A percentile compares a stretch with the other conserved stretches of the same genome.
Evolutionary conservation across 1,284 basidiomycete species (phyloP).

Genomic region (Fomitopsis schrenkii): DNA sequence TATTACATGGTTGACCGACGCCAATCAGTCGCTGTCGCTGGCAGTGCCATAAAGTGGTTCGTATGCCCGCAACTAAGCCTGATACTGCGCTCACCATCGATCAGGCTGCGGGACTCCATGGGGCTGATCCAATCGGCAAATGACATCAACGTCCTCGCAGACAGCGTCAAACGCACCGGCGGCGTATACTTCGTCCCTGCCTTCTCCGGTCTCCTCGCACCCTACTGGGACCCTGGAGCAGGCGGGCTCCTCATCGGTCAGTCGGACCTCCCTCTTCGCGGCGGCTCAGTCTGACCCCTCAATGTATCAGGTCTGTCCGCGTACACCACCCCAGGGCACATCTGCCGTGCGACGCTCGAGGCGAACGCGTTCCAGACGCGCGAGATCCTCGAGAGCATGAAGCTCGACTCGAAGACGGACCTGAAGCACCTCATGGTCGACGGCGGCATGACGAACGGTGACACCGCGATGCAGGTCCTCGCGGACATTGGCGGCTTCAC

Average conservation of each 20-base stretch:
- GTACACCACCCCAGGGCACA: conserved; percentile 92
- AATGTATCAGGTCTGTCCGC: conserved; percentile 65
- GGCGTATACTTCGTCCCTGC: conserved; percentile 99
- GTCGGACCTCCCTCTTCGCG: conserved; percentile 5
- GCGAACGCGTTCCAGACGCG: conserved; percentile 89
- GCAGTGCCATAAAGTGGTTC: conserved; percentile 90
- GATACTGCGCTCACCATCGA: conserved; percentile 1
- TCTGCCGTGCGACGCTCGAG: conserved; percentile 92
- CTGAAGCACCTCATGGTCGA: conserved; percentile 89
- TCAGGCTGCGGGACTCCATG: conserved; percentile 86
- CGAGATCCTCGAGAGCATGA: conserved; percentile 93
- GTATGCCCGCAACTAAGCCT: conserved; percentile 5
- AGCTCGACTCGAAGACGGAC: conserved; percentile 72
- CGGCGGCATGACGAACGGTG: conserved; percentile 91
- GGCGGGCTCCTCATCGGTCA: conserved; percentile 79
- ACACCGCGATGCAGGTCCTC: conserved; percentile 88
- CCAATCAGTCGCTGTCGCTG: conserved; percentile 84
- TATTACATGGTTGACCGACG: conserved; percentile 6
- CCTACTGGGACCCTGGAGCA: conserved; percentile 90
- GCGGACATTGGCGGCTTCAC: conserved; percentile 92
- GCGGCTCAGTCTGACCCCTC: background rate
- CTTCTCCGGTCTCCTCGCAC: conserved; percentile 89
- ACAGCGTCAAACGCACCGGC: conserved; percentile 75
- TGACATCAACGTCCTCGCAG: conserved; percentile 87
- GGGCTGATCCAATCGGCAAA: conserved; percentile 74